Evolutionary conservation across 2,329 filamentous ascomycete species (phyloP).

Genomic region (Ceratocystiopsis minuta): DNA sequence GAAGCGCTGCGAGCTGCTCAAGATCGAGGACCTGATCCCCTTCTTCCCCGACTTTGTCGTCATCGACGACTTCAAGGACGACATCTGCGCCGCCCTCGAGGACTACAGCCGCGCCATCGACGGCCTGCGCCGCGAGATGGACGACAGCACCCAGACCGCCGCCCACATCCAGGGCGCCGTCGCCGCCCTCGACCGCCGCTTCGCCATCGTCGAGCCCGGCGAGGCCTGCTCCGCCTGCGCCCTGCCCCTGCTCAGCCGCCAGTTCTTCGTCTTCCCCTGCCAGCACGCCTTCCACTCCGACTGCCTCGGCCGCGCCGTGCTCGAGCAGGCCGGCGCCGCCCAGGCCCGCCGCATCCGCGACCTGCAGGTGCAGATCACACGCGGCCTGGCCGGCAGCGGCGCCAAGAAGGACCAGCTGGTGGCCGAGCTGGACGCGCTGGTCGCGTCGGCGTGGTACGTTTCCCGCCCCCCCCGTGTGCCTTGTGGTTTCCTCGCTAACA

Average conservation of each 20-base stretch:
- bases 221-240: slow-evolving; percentile 85
- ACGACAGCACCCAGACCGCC: slow-evolving; percentile 76
- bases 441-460: slow-evolving; percentile 73
- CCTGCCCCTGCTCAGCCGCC: slow-evolving; percentile 67
- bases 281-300: slow-evolving; percentile 97
- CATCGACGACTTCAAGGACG: slow-evolving; percentile 97
- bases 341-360: slow-evolving; percentile 69
- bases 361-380: slow-evolving; percentile 66
- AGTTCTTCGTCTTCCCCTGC: slow-evolving; percentile 97
- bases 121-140: slow-evolving; percentile 78
- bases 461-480: no score
- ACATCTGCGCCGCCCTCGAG: slow-evolving; percentile 86
- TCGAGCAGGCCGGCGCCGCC: slow-evolving; percentile 61
- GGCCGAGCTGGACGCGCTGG: slow-evolving; percentile 75
- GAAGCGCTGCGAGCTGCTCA: slow-evolving; percentile 74
- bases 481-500: no score
- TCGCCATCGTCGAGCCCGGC: slow-evolving; percentile 90
- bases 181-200: slow-evolving; percentile 65
- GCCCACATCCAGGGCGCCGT: slow-evolving; percentile 85
- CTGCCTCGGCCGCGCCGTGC: slow-evolving; percentile 70
- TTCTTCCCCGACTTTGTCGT: slow-evolving; percentile 98
- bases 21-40: slow-evolving; percentile 91
- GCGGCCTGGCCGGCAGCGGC: slow-evolving; percentile 46
- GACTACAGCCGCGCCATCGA: slow-evolving; percentile 89
- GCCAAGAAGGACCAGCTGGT: slow-evolving; percentile 65